Evolutionary conservation across 371 early-diverging fungal genomes (phyloP).

Genomic region (Quaeritorhiza haematococci): DNA sequence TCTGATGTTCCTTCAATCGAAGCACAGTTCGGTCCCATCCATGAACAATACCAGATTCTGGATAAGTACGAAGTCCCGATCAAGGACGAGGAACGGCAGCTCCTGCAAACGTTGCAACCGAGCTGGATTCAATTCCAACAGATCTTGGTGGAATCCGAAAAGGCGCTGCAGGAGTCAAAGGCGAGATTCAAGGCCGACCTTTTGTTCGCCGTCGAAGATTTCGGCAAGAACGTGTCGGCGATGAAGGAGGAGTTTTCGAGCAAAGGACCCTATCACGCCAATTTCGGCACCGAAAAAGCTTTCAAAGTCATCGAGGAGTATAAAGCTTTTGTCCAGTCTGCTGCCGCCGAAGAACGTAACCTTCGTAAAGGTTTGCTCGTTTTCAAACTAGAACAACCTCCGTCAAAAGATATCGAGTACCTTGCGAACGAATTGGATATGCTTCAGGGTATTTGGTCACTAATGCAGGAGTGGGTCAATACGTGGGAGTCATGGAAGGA

Average conservation of each 20-base stretch:
- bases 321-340: conserved; percentile 19
- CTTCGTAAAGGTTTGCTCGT: conserved; percentile 45
- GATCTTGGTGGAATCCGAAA: conserved; percentile 39
- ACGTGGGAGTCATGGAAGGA: conserved; percentile 34
- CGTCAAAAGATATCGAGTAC: conserved; percentile 40
- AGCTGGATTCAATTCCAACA: conserved; percentile 40
- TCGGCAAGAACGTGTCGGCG: conserved; percentile 18
- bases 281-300: conserved; percentile 40
- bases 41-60: conserved; percentile 52
- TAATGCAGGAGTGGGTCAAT: conserved; percentile 36
- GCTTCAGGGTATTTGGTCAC: conserved; percentile 38
- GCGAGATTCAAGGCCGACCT: conserved; percentile 48
- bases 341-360: conserved; percentile 27
- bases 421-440: conserved; percentile 34
- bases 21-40: conserved; percentile 49
- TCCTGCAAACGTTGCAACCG: conserved; percentile 32
- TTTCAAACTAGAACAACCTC: conserved; percentile 45
- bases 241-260: conserved; percentile 40
- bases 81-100: conserved; percentile 39
- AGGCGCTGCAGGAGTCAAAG: conserved; percentile 42
- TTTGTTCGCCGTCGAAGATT: conserved; percentile 31
- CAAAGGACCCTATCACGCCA: conserved; percentile 41
- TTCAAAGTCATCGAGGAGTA: conserved; percentile 41
- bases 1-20: conserved; percentile 36
- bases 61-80: conserved; percentile 57